A percentile compares a stretch with the other conserved stretches of the same genome.
phyloP scores from a whole-genome alignment of 2,329 filamentous ascomycete species.

The Verticillium tricorpus region DNA sequence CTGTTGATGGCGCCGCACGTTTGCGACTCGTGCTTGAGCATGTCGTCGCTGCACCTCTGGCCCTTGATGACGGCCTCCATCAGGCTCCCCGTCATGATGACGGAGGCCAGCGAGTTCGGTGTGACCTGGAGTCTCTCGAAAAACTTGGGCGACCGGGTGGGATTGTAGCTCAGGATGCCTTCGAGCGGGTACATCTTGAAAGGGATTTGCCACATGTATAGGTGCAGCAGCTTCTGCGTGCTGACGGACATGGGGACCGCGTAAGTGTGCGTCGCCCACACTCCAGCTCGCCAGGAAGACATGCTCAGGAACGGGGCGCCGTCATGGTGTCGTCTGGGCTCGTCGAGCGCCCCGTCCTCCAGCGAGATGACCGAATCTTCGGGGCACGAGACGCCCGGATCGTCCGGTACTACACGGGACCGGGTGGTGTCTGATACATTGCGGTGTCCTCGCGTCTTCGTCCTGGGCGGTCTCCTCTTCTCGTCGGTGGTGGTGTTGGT shows the following conservation, averaged over 20 bases:
- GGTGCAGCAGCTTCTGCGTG: slow-evolving; percentile 21
- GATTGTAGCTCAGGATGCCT: slow-evolving; percentile 24
- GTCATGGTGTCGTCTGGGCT: not conserved
- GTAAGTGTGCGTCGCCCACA: not conserved
- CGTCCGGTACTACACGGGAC: not conserved
- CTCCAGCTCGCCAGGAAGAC: not conserved
- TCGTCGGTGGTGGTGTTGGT: not conserved
- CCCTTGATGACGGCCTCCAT: slow-evolving; percentile 16
- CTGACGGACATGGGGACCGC: slow-evolving; percentile 9
- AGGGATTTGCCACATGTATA: slow-evolving; percentile 21
- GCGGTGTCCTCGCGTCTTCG: not conserved
- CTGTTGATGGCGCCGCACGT: slow-evolving; percentile 19
- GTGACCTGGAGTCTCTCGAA: slow-evolving; percentile 19
- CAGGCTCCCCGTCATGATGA: slow-evolving; percentile 25
- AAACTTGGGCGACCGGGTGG: slow-evolving; percentile 18
- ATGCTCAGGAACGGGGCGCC: not conserved
- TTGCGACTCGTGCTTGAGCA: slow-evolving; percentile 19
- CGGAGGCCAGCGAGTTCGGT: slow-evolving; percentile 20
- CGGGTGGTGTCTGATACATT: not conserved
- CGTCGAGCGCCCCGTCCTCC: not conserved
- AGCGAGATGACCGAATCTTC: not conserved
- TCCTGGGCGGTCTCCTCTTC: not conserved
- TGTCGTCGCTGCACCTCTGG: slow-evolving; percentile 10
- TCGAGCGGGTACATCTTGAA: slow-evolving; percentile 27
- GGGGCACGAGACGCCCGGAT: not conserved